Base-by-base conservation (phyloP, 176 grass and related monocot species). In the Oryza australiensis region DNA sequence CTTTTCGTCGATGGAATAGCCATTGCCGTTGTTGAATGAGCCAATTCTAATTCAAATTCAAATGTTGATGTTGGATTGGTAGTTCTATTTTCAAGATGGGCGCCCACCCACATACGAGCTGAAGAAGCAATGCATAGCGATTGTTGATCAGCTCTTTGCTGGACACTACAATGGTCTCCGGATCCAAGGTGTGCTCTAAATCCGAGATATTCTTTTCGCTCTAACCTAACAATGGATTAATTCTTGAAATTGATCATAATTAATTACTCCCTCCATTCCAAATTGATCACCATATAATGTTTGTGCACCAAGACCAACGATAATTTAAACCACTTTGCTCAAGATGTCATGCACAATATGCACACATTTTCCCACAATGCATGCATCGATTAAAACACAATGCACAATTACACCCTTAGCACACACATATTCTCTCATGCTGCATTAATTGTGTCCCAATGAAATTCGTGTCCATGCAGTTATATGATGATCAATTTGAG, bases 41-140 rank as follows among this genome's bases (percentile, higher is more conserved):
- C 45, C 70, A 6, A 75, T 77, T 49, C 12, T 7, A 35, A 35
- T 35, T 7, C n/a, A n/a, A 34, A 5, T 34, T 34, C 34, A 11
- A 40, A 15, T 87, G 38, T 49, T 38, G 9, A 64, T 85, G 22
- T 13, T 72, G 64, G 67, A n/a, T 64, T 75, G 49, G 49, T 77
- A 97, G 94, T 97, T 97, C 62, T 97, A 97, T 77, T 97, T 97
- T 37, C 89, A 79, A 85, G 87, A 90, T 80, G 94, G 94, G 2
- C 89, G 85, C 2, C 89, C 94, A 27, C 83, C 83, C 42, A 72
- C 89, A 62, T 79, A 79, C 24, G 85, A 94, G 63, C 73, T 87
- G 40, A 92, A 92, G 86, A 86, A 87, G 71, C 77, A 91, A 59
- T 98, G 86, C 71, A 51, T 94, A 68, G 62, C 83, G 66, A 73